Base-by-base conservation (phyloP, 75 land plant species). In the Larix kaempferi region DNA sequence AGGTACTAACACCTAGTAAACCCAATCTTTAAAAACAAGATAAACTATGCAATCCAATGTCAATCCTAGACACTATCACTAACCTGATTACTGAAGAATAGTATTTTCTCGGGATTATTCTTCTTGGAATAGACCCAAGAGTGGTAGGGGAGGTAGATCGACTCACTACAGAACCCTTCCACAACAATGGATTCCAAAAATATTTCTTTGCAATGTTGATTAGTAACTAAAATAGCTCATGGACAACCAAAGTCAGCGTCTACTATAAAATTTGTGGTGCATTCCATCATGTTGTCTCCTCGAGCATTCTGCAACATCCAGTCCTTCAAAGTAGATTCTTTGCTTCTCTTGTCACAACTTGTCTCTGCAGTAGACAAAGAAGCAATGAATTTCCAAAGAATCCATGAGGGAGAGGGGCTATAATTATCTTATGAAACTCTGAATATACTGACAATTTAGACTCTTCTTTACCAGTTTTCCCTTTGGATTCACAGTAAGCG, bases 51-150 rank as follows among this genome's bases (percentile, higher is more conserved):
- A 49, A 49, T 49, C 54, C 12, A 49, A 49, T 49, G 54, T 49
- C 54, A 6, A 44, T 6, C 8, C 8, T 44, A 8, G 49, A 1
- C 49, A 44, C 0, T 44, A 1, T 44, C 6, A 60, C 74, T 74
- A 62, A 92, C 98, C 62, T 91, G 82, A 80, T 93, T 93, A 44
- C 64, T 84, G 89, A 94, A 94, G 63, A 94, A 84, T 62, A 94
- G 82, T 73, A 95, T 80, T 65, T 80, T 78, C 39, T 87, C 82
- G 15, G 88, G 87, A 65, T 82, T 79, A 56, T 84, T 83, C 3
- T 77, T 74, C n/a, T 76, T 76, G 2, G 96, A 85, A 77, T 93
- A 89, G 56, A 94, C 92, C 98, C 98, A 94, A 15, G 98, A 89
- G 69, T 94, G 85, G n/a, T 88, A 90, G 23, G 91, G 88, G 79